These are phyloP conservation scores for Trametes elegans DNA, from an alignment of 768 basidiomycete genomes.

Conservation along the genomic window DNA sequence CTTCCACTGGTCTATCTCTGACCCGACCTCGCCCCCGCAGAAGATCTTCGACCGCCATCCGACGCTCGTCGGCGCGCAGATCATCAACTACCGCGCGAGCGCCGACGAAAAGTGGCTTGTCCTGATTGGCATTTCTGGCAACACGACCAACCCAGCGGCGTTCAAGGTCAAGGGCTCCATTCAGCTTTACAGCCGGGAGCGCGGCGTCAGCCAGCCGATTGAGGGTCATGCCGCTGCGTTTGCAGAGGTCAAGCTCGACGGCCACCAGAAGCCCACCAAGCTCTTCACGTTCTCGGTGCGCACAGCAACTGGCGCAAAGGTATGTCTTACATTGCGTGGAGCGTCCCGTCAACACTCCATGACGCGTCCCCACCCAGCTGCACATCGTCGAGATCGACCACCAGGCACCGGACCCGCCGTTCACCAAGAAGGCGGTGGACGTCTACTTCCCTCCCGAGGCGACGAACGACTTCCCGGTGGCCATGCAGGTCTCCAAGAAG, in stretches of 20 bases:
- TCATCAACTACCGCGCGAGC: constrained; percentile 96
- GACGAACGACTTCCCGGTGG: constrained; percentile 97
- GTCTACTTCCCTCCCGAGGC: constrained; percentile 99
- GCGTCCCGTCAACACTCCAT: not conserved
- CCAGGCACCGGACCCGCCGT: constrained; percentile 85
- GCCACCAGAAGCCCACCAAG: constrained; percentile 81
- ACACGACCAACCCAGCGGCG: constrained; percentile 87
- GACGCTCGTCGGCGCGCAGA: constrained; percentile 91
- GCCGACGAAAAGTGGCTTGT: constrained; percentile 97
- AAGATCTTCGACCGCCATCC: constrained; percentile 97
- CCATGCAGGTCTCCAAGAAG: constrained; percentile 97
- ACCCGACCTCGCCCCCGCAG: constrained; percentile 75
- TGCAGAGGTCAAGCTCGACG: constrained; percentile 88
- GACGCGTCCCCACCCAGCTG: constrained; percentile 66
- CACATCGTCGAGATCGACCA: constrained; percentile 99
- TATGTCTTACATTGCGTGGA: constrained; percentile 29
- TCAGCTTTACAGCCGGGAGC: constrained; percentile 93
- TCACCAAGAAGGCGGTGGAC: constrained; percentile 96
- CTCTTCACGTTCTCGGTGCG: constrained; percentile 94
- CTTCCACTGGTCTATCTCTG: constrained; percentile 83
- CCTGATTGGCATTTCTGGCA: constrained; percentile 91
- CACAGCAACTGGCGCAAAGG: constrained; percentile 97
- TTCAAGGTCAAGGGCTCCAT: constrained; percentile 99
- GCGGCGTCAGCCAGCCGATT: constrained; percentile 95
- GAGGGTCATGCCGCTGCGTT: constrained; percentile 99